Conservation (phyloP, 2,329 filamentous ascomycete genomes). For the Aspergillus costaricaensis region DNA sequence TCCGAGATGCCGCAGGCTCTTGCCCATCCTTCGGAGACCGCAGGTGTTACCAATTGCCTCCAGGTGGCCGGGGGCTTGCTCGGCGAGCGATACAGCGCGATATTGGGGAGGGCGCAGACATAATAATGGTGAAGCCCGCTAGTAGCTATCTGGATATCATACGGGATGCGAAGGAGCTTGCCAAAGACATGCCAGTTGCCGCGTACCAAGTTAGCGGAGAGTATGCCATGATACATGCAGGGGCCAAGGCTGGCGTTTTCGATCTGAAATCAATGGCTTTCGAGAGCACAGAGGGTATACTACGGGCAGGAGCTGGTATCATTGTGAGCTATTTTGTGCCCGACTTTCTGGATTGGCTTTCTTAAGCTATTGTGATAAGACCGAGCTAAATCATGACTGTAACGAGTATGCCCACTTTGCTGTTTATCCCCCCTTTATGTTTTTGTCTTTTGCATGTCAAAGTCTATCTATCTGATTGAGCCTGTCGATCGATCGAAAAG, state of each 20-base stretch:
- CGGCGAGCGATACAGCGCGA: constrained; percentile 87
- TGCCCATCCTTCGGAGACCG: constrained; percentile 90
- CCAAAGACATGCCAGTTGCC: constrained; percentile 85
- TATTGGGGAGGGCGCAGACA: constrained; percentile 90
- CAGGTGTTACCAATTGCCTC: constrained; percentile 94
- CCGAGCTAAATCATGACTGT: not conserved
- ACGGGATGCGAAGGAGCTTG: constrained; percentile 92
- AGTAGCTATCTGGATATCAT: constrained; percentile 97
- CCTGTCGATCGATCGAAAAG: too few species aligned
- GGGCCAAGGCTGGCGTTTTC: constrained; percentile 92
- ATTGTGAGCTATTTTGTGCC: constrained; percentile 94
- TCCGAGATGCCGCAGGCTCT: constrained; percentile 93
- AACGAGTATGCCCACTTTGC: not conserved
- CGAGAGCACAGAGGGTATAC: constrained; percentile 88
- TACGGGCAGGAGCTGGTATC: constrained; percentile 90
- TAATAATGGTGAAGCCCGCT: constrained; percentile 99
- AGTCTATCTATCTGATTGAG: too few species aligned
- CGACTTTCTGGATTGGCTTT: constrained; percentile 67
- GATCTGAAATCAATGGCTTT: constrained; percentile 93
- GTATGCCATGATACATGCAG: constrained; percentile 97
- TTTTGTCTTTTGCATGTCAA: too few species aligned
- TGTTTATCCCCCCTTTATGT: not conserved
- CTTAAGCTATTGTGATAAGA: constrained; percentile 11
- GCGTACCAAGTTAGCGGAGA: constrained; percentile 98
- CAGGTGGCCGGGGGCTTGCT: constrained; percentile 86